Evolutionary conservation across 2,329 filamentous ascomycete species (phyloP), one percentile per base, ranked within the genome.

Genomic region (Fusarium sp.): DNA sequence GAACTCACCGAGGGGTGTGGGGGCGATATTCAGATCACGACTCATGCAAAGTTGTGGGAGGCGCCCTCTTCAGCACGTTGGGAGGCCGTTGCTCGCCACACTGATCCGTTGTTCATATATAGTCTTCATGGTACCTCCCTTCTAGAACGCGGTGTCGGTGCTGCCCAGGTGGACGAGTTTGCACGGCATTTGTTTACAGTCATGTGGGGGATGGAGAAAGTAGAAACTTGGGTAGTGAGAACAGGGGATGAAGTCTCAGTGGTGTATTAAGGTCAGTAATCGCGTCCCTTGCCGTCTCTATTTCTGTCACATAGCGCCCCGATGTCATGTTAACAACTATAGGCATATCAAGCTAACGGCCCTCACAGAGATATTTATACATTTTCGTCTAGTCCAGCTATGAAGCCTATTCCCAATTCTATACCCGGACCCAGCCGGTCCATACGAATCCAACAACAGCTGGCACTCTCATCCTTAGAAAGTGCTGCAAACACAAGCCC

Each of bases 151-250:
- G 35, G 35, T 14, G 43, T 65, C 5, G 8, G 14, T 20, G 66
- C 66, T n/a, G 27, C 39, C 1, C 32, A 68, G 39, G 54, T 68
- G 4, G 66, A 65, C 8, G 66, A 68, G 25, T 68, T 68, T 50
- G 61, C 66, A 10, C 41, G 61, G 2, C 66, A 64, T 30, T 13
- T 68, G 5, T 68, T 68, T 13, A 68, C 66, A 6, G 20, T 68
- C 5, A 68, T 68, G 66, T 68, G 43, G 60, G 61, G 66, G 4
- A 11, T 65, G 18, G 61, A 60, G 10, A 59, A 65, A 18, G 66
- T 65, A 1, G 61, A 68, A 14, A 25, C 20, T 23, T 68, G 61
- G 66, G 52, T 60, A 2, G 52, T 59, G n/a, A 32, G 60, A 20
- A 67, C 59, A 9, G 65, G 37, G 9, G 59, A 59, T 59, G 20